A percentile compares a stretch with the other conserved stretches of the same genome.
Evolutionary conservation across 495 filamentous ascomycete genomes (phyloP).

Genomic region (Cryomyces minteri): DNA sequence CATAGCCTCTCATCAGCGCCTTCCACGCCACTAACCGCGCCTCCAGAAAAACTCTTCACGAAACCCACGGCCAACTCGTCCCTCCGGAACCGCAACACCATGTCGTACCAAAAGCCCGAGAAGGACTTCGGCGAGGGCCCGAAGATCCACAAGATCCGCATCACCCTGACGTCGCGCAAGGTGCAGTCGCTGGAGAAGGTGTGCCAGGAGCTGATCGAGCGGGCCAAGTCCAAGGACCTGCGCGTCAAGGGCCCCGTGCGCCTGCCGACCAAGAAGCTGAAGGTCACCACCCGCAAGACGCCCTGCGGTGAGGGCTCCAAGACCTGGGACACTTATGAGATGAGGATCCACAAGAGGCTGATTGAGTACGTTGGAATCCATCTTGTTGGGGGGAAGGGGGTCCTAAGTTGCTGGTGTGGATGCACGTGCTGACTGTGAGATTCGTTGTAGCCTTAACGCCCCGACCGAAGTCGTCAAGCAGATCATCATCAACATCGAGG

Average conservation of each 20-base stretch:
- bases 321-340: slow-evolving; percentile 98
- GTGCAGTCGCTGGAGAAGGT: slow-evolving; percentile 95
- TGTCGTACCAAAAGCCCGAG: slow-evolving; percentile 72
- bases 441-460: slow-evolving; percentile 55
- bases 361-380: slow-evolving; percentile 49
- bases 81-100: slow-evolving; percentile 2
- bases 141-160: slow-evolving; percentile 96
- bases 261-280: slow-evolving; percentile 91
- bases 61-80: neutral
- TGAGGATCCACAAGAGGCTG: slow-evolving; percentile 98
- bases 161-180: slow-evolving; percentile 89
- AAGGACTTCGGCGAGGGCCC: slow-evolving; percentile 85
- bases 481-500: slow-evolving; percentile 99
- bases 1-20: neutral
- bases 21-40: slow-evolving; percentile 1
- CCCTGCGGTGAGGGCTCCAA: slow-evolving; percentile 99
- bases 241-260: slow-evolving; percentile 96
- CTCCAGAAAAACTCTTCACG: neutral
- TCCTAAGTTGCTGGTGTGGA: neutral
- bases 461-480: slow-evolving; percentile 99
- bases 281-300: slow-evolving; percentile 91
- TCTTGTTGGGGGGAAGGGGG: neutral
- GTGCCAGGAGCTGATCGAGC: slow-evolving; percentile 93
- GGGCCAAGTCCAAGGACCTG: slow-evolving; percentile 93
- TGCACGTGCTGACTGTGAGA: neutral